Conservation (phyloP, 2,329 filamentous ascomycete genomes). For the Boeremia lycopersici region DNA sequence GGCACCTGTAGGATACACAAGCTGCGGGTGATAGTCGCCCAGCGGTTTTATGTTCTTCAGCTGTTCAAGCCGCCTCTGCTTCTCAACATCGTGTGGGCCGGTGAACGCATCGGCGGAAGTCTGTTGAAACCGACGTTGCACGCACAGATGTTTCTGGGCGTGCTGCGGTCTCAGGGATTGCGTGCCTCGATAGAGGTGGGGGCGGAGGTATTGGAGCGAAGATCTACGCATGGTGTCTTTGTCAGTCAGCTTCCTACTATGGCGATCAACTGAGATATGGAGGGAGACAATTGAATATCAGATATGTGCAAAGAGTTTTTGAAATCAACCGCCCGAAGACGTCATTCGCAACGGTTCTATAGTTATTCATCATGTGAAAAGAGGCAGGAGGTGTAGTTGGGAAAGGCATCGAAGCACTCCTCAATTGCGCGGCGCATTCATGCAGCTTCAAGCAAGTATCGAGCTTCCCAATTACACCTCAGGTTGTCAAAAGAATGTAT, state of each 20-base stretch:
- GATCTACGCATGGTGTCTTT: constrained; percentile 53
- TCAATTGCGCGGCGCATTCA: neutral
- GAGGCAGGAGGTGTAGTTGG: neutral
- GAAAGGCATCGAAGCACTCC: neutral
- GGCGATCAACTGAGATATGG: neutral
- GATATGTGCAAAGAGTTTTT: constrained; percentile 43
- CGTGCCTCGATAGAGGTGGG: constrained; percentile 57
- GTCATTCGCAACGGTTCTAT: constrained; percentile 74
- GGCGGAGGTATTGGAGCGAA: constrained; percentile 61
- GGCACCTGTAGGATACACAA: constrained; percentile 28
- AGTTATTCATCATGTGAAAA: constrained; percentile 39
- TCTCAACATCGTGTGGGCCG: constrained; percentile 51
- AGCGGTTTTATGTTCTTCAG: constrained; percentile 57
- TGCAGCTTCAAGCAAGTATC: neutral
- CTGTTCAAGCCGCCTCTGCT: constrained; percentile 61
- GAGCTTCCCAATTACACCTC: neutral
- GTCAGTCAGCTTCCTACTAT: constrained; percentile 43
- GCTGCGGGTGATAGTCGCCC: constrained; percentile 62
- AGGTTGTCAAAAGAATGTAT: neutral
- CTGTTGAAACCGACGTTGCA: constrained; percentile 42
- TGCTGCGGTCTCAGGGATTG: constrained; percentile 50
- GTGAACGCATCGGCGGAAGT: constrained; percentile 31
- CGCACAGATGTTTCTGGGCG: constrained; percentile 57
- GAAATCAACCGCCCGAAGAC: constrained; percentile 60
- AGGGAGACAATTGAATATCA: constrained; percentile 31